Percentiles rank a stretch among this genome's conserved stretches.
These are phyloP conservation scores for Ottelia alismoides DNA, from an alignment of 106 monocot genomes.

Conservation along the genomic window DNA sequence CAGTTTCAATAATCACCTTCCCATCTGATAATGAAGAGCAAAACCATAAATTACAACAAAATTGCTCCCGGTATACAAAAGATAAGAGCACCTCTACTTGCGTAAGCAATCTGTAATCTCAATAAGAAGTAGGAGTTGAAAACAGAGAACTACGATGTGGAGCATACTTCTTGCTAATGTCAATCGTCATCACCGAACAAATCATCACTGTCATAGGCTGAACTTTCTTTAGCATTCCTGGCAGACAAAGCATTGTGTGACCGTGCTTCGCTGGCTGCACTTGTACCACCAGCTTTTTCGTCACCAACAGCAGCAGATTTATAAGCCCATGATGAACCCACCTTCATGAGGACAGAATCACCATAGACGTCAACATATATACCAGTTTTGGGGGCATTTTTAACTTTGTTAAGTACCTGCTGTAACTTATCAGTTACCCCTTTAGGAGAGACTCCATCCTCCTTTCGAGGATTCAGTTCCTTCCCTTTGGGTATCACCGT, in stretches of 20 bases:
- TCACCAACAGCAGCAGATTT: slow-evolving; percentile 19
- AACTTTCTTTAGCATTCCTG: slow-evolving; percentile 17
- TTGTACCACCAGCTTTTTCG: slow-evolving; percentile 8
- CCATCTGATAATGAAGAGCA: too few species aligned
- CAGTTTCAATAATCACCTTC: too few species aligned
- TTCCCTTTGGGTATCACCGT: slow-evolving; percentile 93
- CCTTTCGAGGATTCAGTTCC: slow-evolving; percentile 43
- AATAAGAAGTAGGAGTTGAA: too few species aligned
- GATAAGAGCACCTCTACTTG: too few species aligned
- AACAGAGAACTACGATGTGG: too few species aligned
- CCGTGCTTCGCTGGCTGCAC: slow-evolving; percentile 10
- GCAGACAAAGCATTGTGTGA: neutral
- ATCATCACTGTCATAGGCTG: slow-evolving; percentile 70
- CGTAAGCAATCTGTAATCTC: too few species aligned
- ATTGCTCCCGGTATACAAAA: too few species aligned
- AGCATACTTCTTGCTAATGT: too few species aligned
- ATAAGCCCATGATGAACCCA: slow-evolving; percentile 84
- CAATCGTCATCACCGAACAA: too few species aligned
- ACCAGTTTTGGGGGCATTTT: slow-evolving; percentile 32
- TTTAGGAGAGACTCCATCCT: slow-evolving; percentile 29
- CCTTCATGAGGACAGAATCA: slow-evolving; percentile 39
- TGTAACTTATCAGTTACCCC: slow-evolving; percentile 86
- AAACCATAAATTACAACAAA: too few species aligned
- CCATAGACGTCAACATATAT: slow-evolving; percentile 88
- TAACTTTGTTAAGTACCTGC: slow-evolving; percentile 74